Evolutionary conservation across 140 eudicot genomes (phyloP).

Genomic region (Stevia rebaudiana): DNA sequence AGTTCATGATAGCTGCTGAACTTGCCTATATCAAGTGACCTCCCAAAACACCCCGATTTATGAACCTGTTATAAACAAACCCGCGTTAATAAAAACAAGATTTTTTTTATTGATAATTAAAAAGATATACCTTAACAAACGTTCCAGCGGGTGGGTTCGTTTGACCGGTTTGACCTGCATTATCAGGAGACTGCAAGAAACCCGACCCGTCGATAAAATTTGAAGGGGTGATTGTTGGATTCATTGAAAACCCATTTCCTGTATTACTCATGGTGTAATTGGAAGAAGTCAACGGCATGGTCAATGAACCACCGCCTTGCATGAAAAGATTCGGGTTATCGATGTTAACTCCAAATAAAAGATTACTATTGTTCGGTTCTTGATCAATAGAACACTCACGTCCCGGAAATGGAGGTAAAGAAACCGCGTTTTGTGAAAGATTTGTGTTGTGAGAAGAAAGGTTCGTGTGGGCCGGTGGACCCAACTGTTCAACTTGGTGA

Average conservation of each 20-base stretch:
- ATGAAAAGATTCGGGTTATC: conserved; percentile 48
- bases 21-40: conserved; percentile 85
- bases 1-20: conserved; percentile 94
- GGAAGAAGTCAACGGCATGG: conserved; percentile 52
- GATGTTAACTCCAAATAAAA: conserved; percentile 57
- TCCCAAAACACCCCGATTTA: conserved; percentile 83
- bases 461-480: conserved; percentile 37
- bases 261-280: conserved; percentile 27
- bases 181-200: conserved; percentile 66
- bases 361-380: conserved; percentile 42
- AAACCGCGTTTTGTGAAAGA: conserved; percentile 37
- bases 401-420: conserved; percentile 77
- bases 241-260: conserved; percentile 51
- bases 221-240: conserved; percentile 54
- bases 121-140: conserved; percentile 69
- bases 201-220: conserved; percentile 76
- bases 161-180: conserved; percentile 43
- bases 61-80: conserved; percentile 52
- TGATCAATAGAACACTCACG: conserved; percentile 57
- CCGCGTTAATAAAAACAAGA: not conserved
- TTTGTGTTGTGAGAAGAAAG: conserved; percentile 39
- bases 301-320: conserved; percentile 48
- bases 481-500: conserved; percentile 55
- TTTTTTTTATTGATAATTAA: not conserved
- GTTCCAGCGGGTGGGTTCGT: conserved; percentile 52